Conservation (phyloP, 495 filamentous ascomycete species). For the Talaromyces liani region DNA sequence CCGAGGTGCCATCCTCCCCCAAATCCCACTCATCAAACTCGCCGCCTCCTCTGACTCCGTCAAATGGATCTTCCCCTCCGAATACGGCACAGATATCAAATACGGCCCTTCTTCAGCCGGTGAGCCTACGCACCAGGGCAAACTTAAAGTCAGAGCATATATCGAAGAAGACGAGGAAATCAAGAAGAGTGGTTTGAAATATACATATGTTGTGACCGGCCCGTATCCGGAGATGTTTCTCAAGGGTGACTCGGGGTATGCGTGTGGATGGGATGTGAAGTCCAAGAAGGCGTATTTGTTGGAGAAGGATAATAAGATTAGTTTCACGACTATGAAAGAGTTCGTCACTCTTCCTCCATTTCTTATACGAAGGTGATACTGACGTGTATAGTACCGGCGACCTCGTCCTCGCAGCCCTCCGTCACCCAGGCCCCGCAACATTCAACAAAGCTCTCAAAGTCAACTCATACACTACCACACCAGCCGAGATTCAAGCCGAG, state of each 20-base stretch:
- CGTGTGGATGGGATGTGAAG: constrained; percentile 48
- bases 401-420: constrained; percentile 52
- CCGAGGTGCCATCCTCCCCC: constrained; percentile 46
- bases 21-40: constrained; percentile 51
- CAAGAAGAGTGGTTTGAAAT: constrained; percentile 43
- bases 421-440: constrained; percentile 39
- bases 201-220: constrained; percentile 61
- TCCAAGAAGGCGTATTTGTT: constrained; percentile 51
- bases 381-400: constrained; percentile 48
- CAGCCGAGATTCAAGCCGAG: constrained; percentile 52
- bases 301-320: constrained; percentile 44
- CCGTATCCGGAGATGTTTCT: constrained; percentile 65
- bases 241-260: constrained; percentile 21
- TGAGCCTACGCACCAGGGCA: constrained; percentile 64
- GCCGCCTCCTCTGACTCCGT: constrained; percentile 49
- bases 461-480: constrained; percentile 63
- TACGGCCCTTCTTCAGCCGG: constrained; percentile 48
- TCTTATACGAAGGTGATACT: neutral
- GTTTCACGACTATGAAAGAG: constrained; percentile 62
- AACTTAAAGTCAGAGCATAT: constrained; percentile 56
- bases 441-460: constrained; percentile 53
- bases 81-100: constrained; percentile 71
- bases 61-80: constrained; percentile 62
- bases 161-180: constrained; percentile 31
- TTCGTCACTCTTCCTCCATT: constrained; percentile 26